These are phyloP conservation scores for Scheffersomyces coipomensis DNA, from an alignment of 805 yeast genomes.

Conservation along the genomic window DNA sequence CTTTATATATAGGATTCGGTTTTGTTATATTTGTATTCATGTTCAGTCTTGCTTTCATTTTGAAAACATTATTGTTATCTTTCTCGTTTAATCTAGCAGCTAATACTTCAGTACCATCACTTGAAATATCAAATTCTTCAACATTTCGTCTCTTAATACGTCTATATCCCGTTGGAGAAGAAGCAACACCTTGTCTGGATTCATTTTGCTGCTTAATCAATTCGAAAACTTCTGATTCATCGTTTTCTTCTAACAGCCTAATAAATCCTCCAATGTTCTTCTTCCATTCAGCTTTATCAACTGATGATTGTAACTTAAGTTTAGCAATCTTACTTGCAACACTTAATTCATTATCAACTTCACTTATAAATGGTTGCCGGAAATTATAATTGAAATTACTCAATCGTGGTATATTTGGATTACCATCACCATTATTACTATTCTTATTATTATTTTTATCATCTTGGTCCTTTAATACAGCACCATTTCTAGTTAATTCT, in stretches of 20 bases:
- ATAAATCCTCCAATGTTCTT: conserved; percentile 13
- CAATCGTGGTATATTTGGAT: not conserved
- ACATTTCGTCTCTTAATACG: too few species aligned
- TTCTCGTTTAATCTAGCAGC: too few species aligned
- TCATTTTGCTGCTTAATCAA: too few species aligned
- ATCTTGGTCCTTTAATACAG: conserved; percentile 6
- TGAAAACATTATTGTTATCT: too few species aligned
- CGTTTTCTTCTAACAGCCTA: not conserved
- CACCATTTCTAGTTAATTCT: conserved; percentile 24
- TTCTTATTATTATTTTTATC: not conserved
- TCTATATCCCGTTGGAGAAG: too few species aligned
- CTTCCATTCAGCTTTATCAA: conserved; percentile 23
- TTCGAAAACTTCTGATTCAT: too few species aligned
- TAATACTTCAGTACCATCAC: too few species aligned
- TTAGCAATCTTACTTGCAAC: conserved; percentile 16
- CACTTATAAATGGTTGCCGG: conserved; percentile 26
- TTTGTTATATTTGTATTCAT: too few species aligned
- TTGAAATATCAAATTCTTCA: too few species aligned
- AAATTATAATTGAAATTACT: conserved; percentile 5
- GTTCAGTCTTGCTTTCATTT: too few species aligned
- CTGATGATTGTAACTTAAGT: conserved; percentile 27
- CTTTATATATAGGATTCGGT: too few species aligned
- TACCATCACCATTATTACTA: conserved; percentile 1
- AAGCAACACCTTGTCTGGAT: too few species aligned
- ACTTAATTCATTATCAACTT: conserved; percentile 21